phyloP scores from a whole-genome alignment of 2,329 filamentous ascomycete genomes.

The Plectosphaerella sp. region DNA sequence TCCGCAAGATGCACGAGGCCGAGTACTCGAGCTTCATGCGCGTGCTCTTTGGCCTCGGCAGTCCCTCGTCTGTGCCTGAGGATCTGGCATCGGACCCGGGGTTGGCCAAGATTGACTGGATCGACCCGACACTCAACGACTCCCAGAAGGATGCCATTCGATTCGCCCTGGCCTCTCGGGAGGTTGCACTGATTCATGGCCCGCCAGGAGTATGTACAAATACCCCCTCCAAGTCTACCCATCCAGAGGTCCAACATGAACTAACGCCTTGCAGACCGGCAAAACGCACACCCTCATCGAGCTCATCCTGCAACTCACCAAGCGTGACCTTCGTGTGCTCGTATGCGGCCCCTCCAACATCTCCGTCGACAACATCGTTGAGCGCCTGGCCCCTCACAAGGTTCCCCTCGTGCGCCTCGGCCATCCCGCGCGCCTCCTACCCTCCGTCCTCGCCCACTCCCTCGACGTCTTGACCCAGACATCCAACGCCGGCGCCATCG shows the following conservation, averaged over 20 bases:
- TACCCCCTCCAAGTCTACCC: not conserved
- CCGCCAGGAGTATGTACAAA: conserved; percentile 66
- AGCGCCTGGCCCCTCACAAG: conserved; percentile 79
- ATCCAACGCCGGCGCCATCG: conserved; percentile 83
- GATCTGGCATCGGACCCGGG: conserved; percentile 35
- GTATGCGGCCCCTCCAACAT: conserved; percentile 98
- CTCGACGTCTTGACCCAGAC: conserved; percentile 87
- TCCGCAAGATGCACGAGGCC: conserved; percentile 52
- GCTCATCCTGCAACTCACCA: conserved; percentile 84
- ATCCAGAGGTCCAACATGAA: not conserved
- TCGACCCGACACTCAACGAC: conserved; percentile 58
- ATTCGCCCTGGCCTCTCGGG: conserved; percentile 79
- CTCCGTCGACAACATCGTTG: conserved; percentile 96
- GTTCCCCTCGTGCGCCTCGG: conserved; percentile 85
- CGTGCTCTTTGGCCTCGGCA: conserved; percentile 57
- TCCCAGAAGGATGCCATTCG: conserved; percentile 65
- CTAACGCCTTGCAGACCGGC: conserved; percentile 58
- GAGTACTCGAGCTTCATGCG: conserved; percentile 58
- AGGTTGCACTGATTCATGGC: conserved; percentile 88
- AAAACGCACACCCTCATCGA: conserved; percentile 97
- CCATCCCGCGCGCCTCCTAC: conserved; percentile 85
- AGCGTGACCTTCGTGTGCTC: conserved; percentile 61
- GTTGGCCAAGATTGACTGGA: conserved; percentile 48
- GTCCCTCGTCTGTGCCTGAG: conserved; percentile 41
- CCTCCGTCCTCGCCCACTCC: conserved; percentile 83